These are phyloP conservation scores for Maudiozyma barnettii DNA, from an alignment of 805 yeast genomes.

Conservation along the genomic window DNA sequence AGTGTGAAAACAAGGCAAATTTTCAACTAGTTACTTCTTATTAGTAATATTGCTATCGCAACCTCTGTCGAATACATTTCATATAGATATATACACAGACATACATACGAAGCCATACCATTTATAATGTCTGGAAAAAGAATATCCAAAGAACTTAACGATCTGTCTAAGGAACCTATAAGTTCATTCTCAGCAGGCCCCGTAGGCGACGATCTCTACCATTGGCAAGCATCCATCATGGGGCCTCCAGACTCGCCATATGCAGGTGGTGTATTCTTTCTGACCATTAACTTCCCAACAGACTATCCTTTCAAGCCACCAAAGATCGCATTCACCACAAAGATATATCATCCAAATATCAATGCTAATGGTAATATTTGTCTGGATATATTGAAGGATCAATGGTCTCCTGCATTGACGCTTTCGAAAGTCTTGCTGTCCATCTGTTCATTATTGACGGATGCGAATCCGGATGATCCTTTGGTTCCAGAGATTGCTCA, in stretches of 20 bases:
- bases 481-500: conserved; percentile 97
- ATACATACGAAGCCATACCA: too few relatives aligned
- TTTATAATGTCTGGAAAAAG: conserved; percentile 72
- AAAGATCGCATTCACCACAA: conserved; percentile 83
- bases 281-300: conserved; percentile 95
- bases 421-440: conserved; percentile 91
- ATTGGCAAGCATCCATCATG: conserved; percentile 99
- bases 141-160: conserved; percentile 90
- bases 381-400: conserved; percentile 92
- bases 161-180: conserved; percentile 97
- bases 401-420: conserved; percentile 98
- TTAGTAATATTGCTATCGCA: too few relatives aligned
- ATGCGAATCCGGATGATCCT: conserved; percentile 98
- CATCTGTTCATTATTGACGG: conserved; percentile 90
- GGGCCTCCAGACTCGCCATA: conserved; percentile 94
- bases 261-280: conserved; percentile 89
- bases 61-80: too few relatives aligned
- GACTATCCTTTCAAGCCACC: conserved; percentile 99
- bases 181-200: conserved; percentile 99
- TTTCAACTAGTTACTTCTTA: too few relatives aligned
- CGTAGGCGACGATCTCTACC: conserved; percentile 93
- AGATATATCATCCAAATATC: conserved; percentile 95
- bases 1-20: too few relatives aligned
- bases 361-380: conserved; percentile 94
- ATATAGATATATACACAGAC: too few relatives aligned